Percentiles rank a stretch among this genome's conserved stretches.
Evolutionary conservation across 2,329 filamentous ascomycete species (phyloP).

Genomic region (Ophiostoma triangulosporum): DNA sequence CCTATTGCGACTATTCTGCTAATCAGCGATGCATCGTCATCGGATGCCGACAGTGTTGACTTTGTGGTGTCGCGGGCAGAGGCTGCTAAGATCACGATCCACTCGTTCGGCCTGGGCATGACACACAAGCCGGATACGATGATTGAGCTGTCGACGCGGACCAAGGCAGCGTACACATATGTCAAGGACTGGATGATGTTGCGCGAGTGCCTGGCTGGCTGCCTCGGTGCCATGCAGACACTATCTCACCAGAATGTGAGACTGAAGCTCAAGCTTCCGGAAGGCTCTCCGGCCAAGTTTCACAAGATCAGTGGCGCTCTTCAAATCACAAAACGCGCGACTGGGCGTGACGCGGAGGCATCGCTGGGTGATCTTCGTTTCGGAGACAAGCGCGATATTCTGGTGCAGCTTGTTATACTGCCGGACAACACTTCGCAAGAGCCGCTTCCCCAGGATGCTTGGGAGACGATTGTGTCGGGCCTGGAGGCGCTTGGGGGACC

Average conservation of each 20-base stretch:
- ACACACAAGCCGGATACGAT: constrained; percentile 98
- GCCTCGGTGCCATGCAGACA: constrained; percentile 79
- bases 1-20: constrained; percentile 89
- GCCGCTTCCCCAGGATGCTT: constrained; percentile 79
- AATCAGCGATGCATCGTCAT: constrained; percentile 93
- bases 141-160: constrained; percentile 90
- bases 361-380: constrained; percentile 84
- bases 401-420: constrained; percentile 85
- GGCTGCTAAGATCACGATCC: constrained; percentile 92
- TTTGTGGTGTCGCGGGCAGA: constrained; percentile 95
- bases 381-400: constrained; percentile 84
- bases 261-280: constrained; percentile 81
- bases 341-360: constrained; percentile 86
- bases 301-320: constrained; percentile 96
- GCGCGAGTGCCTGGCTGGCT: constrained; percentile 86
- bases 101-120: constrained; percentile 90
- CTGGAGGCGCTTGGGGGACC: constrained; percentile 84
- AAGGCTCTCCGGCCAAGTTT: constrained; percentile 95
- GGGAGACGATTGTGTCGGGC: constrained; percentile 94
- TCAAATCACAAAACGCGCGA: constrained; percentile 91
- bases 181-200: constrained; percentile 99
- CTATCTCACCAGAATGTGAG: constrained; percentile 98
- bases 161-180: constrained; percentile 94
- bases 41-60: constrained; percentile 88
- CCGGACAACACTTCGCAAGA: constrained; percentile 76